Evolutionary conservation across 2,329 filamentous ascomycete species (phyloP), one percentile per base, ranked within the genome.

Genomic region (Colletotrichum filicis): DNA sequence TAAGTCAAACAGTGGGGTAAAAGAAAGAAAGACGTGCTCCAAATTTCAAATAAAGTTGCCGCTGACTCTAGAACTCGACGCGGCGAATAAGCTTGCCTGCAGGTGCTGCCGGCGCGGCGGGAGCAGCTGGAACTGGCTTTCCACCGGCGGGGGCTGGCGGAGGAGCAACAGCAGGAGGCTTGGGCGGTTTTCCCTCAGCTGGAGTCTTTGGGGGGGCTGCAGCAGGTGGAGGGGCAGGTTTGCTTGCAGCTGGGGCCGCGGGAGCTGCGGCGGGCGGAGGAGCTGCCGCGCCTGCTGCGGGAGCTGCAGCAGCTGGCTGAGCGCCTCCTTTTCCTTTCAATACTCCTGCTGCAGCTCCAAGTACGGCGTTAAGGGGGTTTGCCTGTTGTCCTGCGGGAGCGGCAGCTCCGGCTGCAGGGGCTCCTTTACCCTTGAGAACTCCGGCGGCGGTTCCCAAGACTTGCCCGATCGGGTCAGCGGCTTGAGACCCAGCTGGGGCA

Each of bases 341-440:
- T 1, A 73, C 66, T 14, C 60, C 55, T 22, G 66, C 53, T 11
- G 70, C 70, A 14, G 70, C 60, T 14, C 66, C 66, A 1, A 73
- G 60, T 19, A 73, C 70, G 16, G 52, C 52, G 19, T 68, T 68
- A 4, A 71, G 46, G 3, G 68, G 68, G 22, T 67, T 37, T 26
- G 63, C 68, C 11, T 58, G 35, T 22, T 59, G 32, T 26, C 68
- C 68, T 42, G 61, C 68, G 6, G 65, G 65, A 2, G 69, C 68
- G 4, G 65, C 69, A 1, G 69, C 69, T 4, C 53, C 37, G 12
- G 68, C 68, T 9, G 49, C 52, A 12, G 63, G 66, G 5, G 30
- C 66, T 1, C 66, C 66, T 24, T 73, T 73, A n/a, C 70, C 70
- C 32, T 64, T 73, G n/a, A 73, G 42, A 3, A 72, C 65, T n/a